Conservation (phyloP, 768 basidiomycete genomes). For the Suillus placidus region DNA sequence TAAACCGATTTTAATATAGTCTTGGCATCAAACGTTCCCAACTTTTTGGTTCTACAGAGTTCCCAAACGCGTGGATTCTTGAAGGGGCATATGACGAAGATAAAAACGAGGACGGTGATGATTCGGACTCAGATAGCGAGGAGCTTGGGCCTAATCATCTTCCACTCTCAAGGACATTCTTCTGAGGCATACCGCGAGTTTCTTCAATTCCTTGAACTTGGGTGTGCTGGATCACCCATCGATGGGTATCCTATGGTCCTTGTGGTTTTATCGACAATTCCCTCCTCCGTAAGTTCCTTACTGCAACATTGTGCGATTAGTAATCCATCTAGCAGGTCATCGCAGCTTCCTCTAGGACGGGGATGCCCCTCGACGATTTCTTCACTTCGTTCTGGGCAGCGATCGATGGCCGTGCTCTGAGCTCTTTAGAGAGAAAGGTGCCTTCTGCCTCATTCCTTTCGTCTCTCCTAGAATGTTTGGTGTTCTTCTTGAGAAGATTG, state of each 20-base stretch:
- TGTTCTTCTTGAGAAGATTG: constrained; percentile 56
- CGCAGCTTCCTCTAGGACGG: constrained; percentile 24
- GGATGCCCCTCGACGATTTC: constrained; percentile 45
- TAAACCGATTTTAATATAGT: constrained; percentile 28
- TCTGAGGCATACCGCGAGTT: constrained; percentile 70
- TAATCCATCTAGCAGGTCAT: constrained; percentile 11
- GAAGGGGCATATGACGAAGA: constrained; percentile 31
- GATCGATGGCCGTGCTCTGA: constrained; percentile 66
- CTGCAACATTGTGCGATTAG: not conserved
- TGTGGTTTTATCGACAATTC: constrained; percentile 81
- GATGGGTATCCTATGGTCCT: constrained; percentile 84
- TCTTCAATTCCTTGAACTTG: constrained; percentile 73
- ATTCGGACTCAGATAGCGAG: constrained; percentile 32
- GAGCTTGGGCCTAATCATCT: not conserved
- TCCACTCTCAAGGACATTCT: constrained; percentile 12
- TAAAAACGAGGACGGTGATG: constrained; percentile 34
- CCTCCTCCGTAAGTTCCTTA: constrained; percentile 52
- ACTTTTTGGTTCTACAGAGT: constrained; percentile 47
- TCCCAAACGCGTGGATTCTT: constrained; percentile 65
- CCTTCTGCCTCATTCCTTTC: constrained; percentile 68
- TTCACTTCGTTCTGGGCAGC: constrained; percentile 86
- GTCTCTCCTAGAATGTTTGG: constrained; percentile 68
- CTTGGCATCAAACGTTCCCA: not conserved
- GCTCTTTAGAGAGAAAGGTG: constrained; percentile 53
- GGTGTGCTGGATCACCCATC: constrained; percentile 77